Conservation (phyloP, 2,329 filamentous ascomycete species). For the Diaporthe citrichinensis region DNA sequence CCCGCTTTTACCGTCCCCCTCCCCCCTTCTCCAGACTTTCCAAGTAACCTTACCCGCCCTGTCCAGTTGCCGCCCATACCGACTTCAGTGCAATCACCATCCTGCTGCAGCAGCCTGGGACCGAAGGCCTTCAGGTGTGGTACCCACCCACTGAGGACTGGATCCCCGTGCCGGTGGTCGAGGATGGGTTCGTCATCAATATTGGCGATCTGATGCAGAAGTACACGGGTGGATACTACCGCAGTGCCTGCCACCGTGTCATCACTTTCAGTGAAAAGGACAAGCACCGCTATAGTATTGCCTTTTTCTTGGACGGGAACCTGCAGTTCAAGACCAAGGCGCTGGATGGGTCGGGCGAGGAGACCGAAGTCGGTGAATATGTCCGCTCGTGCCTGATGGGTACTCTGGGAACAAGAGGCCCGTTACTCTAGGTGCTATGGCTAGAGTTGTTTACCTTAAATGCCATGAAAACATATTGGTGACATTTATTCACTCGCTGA, state of each 20-base stretch:
- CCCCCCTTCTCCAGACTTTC: neutral
- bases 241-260: slow-evolving; percentile 50
- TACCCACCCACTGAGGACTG: slow-evolving; percentile 46
- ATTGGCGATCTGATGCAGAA: slow-evolving; percentile 55
- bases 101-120: slow-evolving; percentile 49
- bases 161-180: slow-evolving; percentile 50
- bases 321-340: slow-evolving; percentile 16
- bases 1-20: neutral
- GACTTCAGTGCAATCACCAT: slow-evolving; percentile 51
- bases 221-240: slow-evolving; percentile 49
- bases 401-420: slow-evolving; percentile 6
- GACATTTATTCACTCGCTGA: neutral
- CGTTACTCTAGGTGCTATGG: slow-evolving; percentile 6
- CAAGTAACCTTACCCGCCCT: neutral
- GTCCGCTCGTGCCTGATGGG: neutral
- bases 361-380: slow-evolving; percentile 17
- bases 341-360: slow-evolving; percentile 15
- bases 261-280: slow-evolving; percentile 44
- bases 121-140: slow-evolving; percentile 49
- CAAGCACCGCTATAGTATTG: slow-evolving; percentile 47
- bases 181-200: slow-evolving; percentile 54
- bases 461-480: neutral
- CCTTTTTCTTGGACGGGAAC: slow-evolving; percentile 49
- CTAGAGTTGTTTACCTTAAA: too few species aligned
- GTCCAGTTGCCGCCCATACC: slow-evolving; percentile 48